Evolutionary conservation across 495 filamentous ascomycete species (phyloP).

Genomic region (Penicillium silybi): DNA sequence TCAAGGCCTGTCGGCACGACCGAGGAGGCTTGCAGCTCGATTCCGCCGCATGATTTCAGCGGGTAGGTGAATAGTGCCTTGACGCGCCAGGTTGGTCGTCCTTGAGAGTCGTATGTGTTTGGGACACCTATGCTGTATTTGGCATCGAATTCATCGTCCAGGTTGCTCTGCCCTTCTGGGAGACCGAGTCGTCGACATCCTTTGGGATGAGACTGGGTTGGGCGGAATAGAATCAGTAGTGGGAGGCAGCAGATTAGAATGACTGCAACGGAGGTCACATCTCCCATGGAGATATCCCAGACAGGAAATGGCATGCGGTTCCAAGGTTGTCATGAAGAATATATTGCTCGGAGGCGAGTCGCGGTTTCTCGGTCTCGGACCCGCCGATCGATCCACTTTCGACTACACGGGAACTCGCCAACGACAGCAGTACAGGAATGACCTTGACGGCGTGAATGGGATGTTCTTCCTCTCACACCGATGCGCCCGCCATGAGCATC

Average conservation of each 20-base stretch:
- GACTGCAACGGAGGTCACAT: background rate
- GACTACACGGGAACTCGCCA: background rate
- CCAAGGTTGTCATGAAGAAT: background rate
- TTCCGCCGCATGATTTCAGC: conserved; percentile 78
- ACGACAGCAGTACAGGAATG: background rate
- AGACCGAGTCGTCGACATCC: conserved; percentile 38
- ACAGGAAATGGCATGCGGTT: background rate
- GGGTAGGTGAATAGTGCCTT: conserved; percentile 86
- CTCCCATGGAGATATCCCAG: background rate
- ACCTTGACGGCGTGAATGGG: background rate
- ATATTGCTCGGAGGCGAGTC: background rate
- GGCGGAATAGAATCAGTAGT: background rate
- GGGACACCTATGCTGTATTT: conserved; percentile 29
- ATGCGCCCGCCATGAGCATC: conserved; percentile 21
- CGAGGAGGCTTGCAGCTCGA: conserved; percentile 65
- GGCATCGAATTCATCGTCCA: conserved; percentile 36
- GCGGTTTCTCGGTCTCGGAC: background rate
- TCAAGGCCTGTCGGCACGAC: conserved; percentile 70
- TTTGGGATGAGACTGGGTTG: conserved; percentile 6
- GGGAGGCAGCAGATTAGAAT: conserved; percentile 1
- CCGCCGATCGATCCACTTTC: background rate
- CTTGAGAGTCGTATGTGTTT: conserved; percentile 4
- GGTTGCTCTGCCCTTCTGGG: conserved; percentile 25
- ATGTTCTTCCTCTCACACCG: background rate
- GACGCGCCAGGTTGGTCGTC: conserved; percentile 50